These are phyloP conservation scores for Aureobasidium leucospermi DNA, from an alignment of 2,329 filamentous ascomycete genomes.

Conservation along the genomic window DNA sequence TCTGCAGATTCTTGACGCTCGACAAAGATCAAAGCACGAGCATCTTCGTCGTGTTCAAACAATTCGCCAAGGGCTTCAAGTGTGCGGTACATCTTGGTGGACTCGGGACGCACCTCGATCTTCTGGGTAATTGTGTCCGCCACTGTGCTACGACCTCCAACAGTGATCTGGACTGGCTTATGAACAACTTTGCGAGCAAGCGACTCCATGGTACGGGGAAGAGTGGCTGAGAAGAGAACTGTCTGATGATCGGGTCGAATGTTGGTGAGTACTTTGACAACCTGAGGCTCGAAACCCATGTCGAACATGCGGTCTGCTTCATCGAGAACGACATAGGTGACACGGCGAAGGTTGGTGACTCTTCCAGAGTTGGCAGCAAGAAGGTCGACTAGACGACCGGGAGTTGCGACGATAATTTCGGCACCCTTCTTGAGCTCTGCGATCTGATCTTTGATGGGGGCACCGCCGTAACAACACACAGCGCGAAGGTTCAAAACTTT, in stretches of 20 bases:
- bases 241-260: constrained; percentile 89
- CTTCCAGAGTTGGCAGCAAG: constrained; percentile 88
- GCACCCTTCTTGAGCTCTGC: constrained; percentile 91
- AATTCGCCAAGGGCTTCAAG: constrained; percentile 81
- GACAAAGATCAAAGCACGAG: constrained; percentile 65
- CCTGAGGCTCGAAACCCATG: constrained; percentile 98
- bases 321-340: constrained; percentile 91
- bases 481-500: constrained; percentile 78
- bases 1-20: constrained; percentile 32
- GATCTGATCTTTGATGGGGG: constrained; percentile 95
- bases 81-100: constrained; percentile 74
- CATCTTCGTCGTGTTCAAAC: constrained; percentile 81
- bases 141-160: constrained; percentile 72
- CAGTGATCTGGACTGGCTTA: constrained; percentile 82
- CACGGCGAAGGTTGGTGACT: constrained; percentile 80
- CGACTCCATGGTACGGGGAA: constrained; percentile 86
- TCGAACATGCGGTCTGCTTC: constrained; percentile 99
- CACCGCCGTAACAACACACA: constrained; percentile 89
- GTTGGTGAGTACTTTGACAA: constrained; percentile 91
- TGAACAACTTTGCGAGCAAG: constrained; percentile 81
- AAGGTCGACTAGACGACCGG: constrained; percentile 91
- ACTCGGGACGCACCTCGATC: constrained; percentile 78
- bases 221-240: constrained; percentile 92
- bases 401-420: constrained; percentile 91
- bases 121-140: constrained; percentile 76